These are phyloP conservation scores for Fusarium pseudoanthophilum DNA, from an alignment of 2,329 filamentous ascomycete species.

Conservation along the genomic window DNA sequence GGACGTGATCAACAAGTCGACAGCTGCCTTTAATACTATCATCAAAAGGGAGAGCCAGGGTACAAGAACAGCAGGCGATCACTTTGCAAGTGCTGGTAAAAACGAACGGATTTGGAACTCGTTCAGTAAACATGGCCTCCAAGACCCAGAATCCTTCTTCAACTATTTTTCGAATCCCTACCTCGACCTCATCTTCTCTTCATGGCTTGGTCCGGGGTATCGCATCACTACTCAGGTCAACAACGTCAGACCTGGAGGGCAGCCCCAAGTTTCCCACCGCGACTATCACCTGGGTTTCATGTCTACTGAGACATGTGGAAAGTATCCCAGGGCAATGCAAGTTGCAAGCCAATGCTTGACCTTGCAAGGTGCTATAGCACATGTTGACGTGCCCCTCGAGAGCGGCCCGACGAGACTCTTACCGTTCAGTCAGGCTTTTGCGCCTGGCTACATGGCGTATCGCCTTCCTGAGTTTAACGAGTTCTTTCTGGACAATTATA, in stretches of 20 bases:
- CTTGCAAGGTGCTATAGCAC: conserved; percentile 71
- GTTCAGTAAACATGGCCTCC: conserved; percentile 68
- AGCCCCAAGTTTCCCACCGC: conserved; percentile 67
- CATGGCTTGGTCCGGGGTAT: conserved; percentile 70
- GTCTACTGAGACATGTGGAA: conserved; percentile 56
- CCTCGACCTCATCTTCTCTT: conserved; percentile 61
- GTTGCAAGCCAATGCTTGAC: conserved; percentile 67
- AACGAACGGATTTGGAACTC: conserved; percentile 75
- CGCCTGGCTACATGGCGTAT: conserved; percentile 68
- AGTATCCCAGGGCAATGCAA: conserved; percentile 64
- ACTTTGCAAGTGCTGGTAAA: conserved; percentile 65
- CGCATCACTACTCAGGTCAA: conserved; percentile 72
- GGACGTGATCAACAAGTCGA: conserved; percentile 57
- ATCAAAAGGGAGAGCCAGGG: conserved; percentile 56
- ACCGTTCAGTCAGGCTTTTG: conserved; percentile 68
- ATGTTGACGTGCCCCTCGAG: conserved; percentile 67
- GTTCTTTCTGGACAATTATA: conserved; percentile 64
- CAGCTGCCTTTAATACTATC: conserved; percentile 59
- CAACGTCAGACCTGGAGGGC: conserved; percentile 67
- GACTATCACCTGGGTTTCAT: conserved; percentile 75
- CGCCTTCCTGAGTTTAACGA: conserved; percentile 62
- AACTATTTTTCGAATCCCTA: conserved; percentile 70
- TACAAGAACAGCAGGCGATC: conserved; percentile 61
- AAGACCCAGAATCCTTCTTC: conserved; percentile 63
- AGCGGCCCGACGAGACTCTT: conserved; percentile 70